These are phyloP conservation scores for Exophiala calicioides DNA, from an alignment of 2,329 filamentous ascomycete genomes.

Conservation along the genomic window DNA sequence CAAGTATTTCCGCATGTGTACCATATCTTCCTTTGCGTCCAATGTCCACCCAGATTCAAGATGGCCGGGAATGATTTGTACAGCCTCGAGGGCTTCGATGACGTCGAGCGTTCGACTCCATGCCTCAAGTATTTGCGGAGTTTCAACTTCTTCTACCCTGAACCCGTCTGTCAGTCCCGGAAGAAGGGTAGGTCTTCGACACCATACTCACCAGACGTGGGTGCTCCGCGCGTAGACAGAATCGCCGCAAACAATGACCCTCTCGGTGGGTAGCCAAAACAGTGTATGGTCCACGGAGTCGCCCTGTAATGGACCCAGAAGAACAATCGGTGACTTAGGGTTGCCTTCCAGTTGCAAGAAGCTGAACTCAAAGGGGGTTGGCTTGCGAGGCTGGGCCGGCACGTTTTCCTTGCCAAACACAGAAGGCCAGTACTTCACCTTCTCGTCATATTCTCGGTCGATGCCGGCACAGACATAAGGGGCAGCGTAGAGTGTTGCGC, in stretches of 20 bases:
- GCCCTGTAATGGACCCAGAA: conserved; percentile 38
- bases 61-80: conserved; percentile 25
- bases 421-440: conserved; percentile 36
- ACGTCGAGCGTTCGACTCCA: conserved; percentile 34
- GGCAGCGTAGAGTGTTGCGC: conserved; percentile 30
- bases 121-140: conserved; percentile 32
- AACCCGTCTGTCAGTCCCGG: background rate
- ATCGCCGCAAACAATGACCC: conserved; percentile 35
- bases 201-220: conserved; percentile 33
- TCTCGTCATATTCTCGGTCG: conserved; percentile 39
- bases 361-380: conserved; percentile 32
- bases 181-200: background rate
- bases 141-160: conserved; percentile 38
- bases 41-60: conserved; percentile 34
- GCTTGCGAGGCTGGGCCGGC: conserved; percentile 32
- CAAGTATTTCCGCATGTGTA: conserved; percentile 36
- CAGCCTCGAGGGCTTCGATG: conserved; percentile 27
- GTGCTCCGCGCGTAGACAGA: conserved; percentile 36
- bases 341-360: conserved; percentile 36
- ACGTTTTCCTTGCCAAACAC: conserved; percentile 36
- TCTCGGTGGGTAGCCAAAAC: conserved; percentile 36
- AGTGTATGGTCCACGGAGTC: conserved; percentile 36
- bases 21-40: conserved; percentile 33
- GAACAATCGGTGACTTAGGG: conserved; percentile 29
- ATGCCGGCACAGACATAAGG: conserved; percentile 37